Conservation (phyloP, 768 basidiomycete genomes). For the Pisolithus sp. region DNA sequence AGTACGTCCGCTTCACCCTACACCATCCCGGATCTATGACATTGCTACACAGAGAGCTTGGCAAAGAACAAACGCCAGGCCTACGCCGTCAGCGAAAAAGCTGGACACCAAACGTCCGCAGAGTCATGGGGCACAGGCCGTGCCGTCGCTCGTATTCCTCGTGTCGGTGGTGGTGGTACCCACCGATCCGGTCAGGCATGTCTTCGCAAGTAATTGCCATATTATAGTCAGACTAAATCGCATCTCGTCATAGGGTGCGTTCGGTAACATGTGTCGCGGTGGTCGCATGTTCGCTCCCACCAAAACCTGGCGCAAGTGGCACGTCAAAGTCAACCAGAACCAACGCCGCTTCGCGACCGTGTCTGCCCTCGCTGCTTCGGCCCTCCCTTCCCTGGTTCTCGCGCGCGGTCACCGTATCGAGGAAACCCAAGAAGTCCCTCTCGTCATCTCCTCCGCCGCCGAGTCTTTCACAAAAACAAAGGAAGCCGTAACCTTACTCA, state of each 20-base stretch:
- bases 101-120: slow-evolving; percentile 97
- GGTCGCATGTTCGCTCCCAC: slow-evolving; percentile 99
- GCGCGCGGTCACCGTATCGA: slow-evolving; percentile 99
- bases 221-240: neutral
- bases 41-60: slow-evolving; percentile 68
- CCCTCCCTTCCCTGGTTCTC: slow-evolving; percentile 92
- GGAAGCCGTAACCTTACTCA: slow-evolving; percentile 91
- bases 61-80: slow-evolving; percentile 98
- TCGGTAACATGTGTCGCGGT: slow-evolving; percentile 99
- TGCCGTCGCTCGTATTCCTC: slow-evolving; percentile 99
- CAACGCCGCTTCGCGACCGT: slow-evolving; percentile 97
- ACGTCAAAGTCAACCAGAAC: slow-evolving; percentile 99
- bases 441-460: slow-evolving; percentile 72
- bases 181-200: slow-evolving; percentile 92
- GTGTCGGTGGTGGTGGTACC: slow-evolving; percentile 98
- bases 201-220: neutral
- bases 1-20: slow-evolving; percentile 54
- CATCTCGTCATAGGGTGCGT: slow-evolving; percentile 64
- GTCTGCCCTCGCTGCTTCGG: slow-evolving; percentile 96
- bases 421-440: slow-evolving; percentile 91
- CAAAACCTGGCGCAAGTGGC: slow-evolving; percentile 99
- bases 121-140: slow-evolving; percentile 99
- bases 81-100: slow-evolving; percentile 94
- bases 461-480: slow-evolving; percentile 96
- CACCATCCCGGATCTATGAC: slow-evolving; percentile 3